phyloP scores from a whole-genome alignment of 2,329 filamentous ascomycete genomes.

The Xylariaceae sp. region DNA sequence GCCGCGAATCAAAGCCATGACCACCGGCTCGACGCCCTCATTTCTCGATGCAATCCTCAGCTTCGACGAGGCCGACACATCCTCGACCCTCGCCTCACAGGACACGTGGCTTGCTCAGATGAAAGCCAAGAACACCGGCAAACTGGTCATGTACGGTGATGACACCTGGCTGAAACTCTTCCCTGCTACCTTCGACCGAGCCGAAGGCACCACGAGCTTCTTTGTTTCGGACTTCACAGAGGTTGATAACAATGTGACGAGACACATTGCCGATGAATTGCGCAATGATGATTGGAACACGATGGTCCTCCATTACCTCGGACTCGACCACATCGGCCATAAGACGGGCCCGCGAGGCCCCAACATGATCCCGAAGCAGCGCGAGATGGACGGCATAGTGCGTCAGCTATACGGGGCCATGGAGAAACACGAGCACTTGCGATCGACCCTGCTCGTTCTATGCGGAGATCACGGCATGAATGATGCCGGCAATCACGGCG shows the following conservation, averaged over 20 bases:
- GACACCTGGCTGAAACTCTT: constrained; percentile 99
- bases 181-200: constrained; percentile 76
- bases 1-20: constrained; percentile 95
- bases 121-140: constrained; percentile 64
- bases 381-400: constrained; percentile 86
- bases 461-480: constrained; percentile 99
- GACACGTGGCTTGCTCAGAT: constrained; percentile 97
- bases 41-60: constrained; percentile 97
- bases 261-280: constrained; percentile 76
- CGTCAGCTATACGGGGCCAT: constrained; percentile 71
- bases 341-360: constrained; percentile 85
- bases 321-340: constrained; percentile 94
- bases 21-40: constrained; percentile 94
- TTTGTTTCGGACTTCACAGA: constrained; percentile 98
- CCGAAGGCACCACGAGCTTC: constrained; percentile 94
- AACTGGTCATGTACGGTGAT: constrained; percentile 91
- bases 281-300: constrained; percentile 78
- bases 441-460: constrained; percentile 75
- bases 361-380: constrained; percentile 89
- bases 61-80: constrained; percentile 88
- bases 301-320: constrained; percentile 92
- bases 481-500: constrained; percentile 93
- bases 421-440: constrained; percentile 61
- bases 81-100: constrained; percentile 78
- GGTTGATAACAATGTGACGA: constrained; percentile 95